Evolutionary conservation across 2,329 filamentous ascomycete species (phyloP).

Genomic region (Chaetoscypha palmicola): DNA sequence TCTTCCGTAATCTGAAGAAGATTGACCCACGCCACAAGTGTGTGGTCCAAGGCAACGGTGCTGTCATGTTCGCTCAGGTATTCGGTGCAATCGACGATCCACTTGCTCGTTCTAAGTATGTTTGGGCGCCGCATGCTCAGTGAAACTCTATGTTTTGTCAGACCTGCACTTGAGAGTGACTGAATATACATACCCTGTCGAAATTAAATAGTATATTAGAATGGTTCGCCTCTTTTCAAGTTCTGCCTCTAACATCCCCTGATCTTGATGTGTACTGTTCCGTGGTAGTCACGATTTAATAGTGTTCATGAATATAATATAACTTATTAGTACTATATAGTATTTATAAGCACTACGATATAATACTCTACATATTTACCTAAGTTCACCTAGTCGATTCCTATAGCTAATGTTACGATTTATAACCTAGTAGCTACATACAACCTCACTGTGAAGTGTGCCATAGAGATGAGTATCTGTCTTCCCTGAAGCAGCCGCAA

Average conservation of each 20-base stretch:
- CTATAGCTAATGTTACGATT: no score
- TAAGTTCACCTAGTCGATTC: no score
- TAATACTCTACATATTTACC: no score
- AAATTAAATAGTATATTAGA: slow-evolving; percentile 32
- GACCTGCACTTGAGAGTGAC: slow-evolving; percentile 1
- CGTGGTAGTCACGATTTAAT: no score
- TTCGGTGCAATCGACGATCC: slow-evolving; percentile 36
- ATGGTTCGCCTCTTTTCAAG: slow-evolving; percentile 34
- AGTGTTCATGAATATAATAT: no score
- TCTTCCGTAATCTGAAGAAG: slow-evolving; percentile 44
- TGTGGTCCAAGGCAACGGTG: slow-evolving; percentile 30
- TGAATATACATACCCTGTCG: slow-evolving; percentile 22
- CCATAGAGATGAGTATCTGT: slow-evolving; percentile 35
- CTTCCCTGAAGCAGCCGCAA: slow-evolving; percentile 54
- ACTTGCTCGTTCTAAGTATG: slow-evolving; percentile 34
- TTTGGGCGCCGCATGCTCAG: slow-evolving; percentile 36
- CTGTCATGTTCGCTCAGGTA: slow-evolving; percentile 31
- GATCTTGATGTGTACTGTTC: no score
- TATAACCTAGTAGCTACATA: slow-evolving; percentile 39
- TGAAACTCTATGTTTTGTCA: slow-evolving; percentile 28
- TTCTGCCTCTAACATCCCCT: no score
- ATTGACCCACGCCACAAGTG: slow-evolving; percentile 33
- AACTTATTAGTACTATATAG: no score
- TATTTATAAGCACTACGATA: no score
- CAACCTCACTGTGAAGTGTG: slow-evolving; percentile 37